Evolutionary conservation across 345 rosid species (phyloP).

Genomic region (Rhodomyrtus tomentosa): DNA sequence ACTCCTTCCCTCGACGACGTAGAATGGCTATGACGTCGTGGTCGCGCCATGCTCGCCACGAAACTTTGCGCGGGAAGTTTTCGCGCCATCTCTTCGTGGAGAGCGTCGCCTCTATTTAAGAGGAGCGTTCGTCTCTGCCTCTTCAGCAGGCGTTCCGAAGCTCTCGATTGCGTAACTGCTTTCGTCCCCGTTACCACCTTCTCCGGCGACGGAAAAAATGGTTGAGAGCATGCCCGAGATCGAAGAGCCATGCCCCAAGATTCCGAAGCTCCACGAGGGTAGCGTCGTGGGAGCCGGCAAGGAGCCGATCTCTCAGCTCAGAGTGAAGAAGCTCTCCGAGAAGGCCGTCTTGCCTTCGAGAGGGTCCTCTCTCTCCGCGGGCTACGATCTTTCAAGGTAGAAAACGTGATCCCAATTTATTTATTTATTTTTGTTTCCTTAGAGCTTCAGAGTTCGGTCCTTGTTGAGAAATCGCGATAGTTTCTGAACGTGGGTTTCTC

Average conservation of each 20-base stretch:
- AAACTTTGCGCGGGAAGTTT: not conserved
- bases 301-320: constrained; percentile 11
- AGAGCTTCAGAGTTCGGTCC: not conserved
- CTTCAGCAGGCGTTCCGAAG: not conserved
- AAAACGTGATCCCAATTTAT: too few species aligned
- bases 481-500: not conserved
- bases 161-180: not conserved
- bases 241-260: constrained; percentile 22
- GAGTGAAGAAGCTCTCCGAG: constrained; percentile 65
- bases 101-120: not conserved
- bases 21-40: rapidly evolving
- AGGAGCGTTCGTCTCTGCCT: not conserved
- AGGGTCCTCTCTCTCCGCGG: constrained; percentile 68
- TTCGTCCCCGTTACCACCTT: not conserved
- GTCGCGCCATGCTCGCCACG: not conserved
- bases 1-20: too few species aligned
- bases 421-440: not conserved
- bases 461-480: not conserved
- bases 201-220: not conserved
- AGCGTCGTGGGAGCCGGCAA: constrained; percentile 7
- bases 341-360: constrained; percentile 62
- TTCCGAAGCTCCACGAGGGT: constrained; percentile 33
- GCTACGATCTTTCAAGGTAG: constrained; percentile 70
- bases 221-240: constrained; percentile 2
- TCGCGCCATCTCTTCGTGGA: not conserved